phyloP scores from a whole-genome alignment of 2,329 filamentous ascomycete genomes.

The Hymenoscyphus repandus region DNA sequence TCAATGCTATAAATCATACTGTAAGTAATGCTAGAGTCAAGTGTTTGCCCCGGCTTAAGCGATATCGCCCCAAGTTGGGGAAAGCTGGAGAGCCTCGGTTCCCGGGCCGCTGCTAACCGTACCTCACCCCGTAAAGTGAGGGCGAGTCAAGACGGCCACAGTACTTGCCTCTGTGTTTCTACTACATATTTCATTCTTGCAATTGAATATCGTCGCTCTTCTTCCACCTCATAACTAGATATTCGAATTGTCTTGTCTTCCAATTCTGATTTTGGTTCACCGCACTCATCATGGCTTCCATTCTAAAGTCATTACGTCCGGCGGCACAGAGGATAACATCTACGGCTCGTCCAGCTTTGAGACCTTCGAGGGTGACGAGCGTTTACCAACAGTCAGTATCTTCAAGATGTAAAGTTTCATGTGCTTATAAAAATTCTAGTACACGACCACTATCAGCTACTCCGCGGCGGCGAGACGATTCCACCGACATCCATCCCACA shows the following conservation, averaged over 20 bases:
- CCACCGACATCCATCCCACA: constrained; percentile 71
- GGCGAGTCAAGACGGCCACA: no score
- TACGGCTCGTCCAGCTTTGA: constrained; percentile 35
- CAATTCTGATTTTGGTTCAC: not conserved
- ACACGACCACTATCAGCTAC: constrained; percentile 57
- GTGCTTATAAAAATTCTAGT: constrained; percentile 23
- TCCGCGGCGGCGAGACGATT: constrained; percentile 45
- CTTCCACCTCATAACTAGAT: not conserved
- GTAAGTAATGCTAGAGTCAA: no score
- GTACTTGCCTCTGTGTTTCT: no score
- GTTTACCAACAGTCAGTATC: constrained; percentile 37
- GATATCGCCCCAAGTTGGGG: no score
- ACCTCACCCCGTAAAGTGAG: no score
- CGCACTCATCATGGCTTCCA: constrained; percentile 39
- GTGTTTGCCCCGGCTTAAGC: no score
- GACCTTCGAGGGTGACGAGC: constrained; percentile 33
- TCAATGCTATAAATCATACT: no score
- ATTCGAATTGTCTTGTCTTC: not conserved
- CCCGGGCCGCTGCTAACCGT: no score
- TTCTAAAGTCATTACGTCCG: constrained; percentile 41
- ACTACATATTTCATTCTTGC: no score
- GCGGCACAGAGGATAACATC: constrained; percentile 35
- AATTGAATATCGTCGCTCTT: no score
- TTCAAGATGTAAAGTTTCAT: not conserved
- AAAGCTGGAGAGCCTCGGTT: no score